Base-by-base conservation (phyloP, 768 basidiomycete genomes). In the Sporobolomyces pararoseus region DNA sequence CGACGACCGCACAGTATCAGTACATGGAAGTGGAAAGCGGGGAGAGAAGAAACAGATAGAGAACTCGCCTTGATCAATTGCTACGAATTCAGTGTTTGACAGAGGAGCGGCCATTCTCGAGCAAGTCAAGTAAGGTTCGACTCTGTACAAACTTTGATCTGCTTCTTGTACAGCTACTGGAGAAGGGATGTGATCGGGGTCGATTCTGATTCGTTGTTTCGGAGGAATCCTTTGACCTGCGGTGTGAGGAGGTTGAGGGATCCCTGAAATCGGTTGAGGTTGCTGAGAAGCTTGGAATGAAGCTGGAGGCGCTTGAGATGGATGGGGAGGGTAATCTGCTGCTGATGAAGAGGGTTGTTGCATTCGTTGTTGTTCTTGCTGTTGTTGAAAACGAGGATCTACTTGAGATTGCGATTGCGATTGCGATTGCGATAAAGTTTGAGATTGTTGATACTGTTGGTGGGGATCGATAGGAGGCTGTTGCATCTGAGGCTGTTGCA, bases 111-210 rank as follows among this genome's bases (percentile, higher is more conserved):
- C 67, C 74, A 86, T 88, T 44, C 82, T 81, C 0, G 84, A 84
- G 19, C 87, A 81, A 13, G 86, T 87, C 81, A 85, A 82, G 74
- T 86, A 91, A 46, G 84, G 81, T 74, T 89, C 75, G 21, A 74
- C 84, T 27, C 84, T 82, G 76, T 89, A 86, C 87, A 89, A 91
- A 67, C 85, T 84, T 71, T 89, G 86, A 83, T 97, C 94, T 9
- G 83, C 80, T 75, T 91, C 89, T 60, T 89, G 86, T 17, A 86
- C 82, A 49, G 89, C 87, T 21, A 90, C 86, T 29, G 91, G 88
- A 4, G 92, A 94, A n/a, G 96, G 96, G 34, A 98, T 87, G 77
- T 95, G 92, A 74, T 81, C 84, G 10, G 89, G 87, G 78, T 97
- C 90, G 75, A 99, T 91, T 66, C 87, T 86, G 53, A 88, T 84